Evolutionary conservation across 139 green algal genomes (phyloP), one percentile per base, ranked within the genome.

Genomic region (Coelastrella sp.): DNA sequence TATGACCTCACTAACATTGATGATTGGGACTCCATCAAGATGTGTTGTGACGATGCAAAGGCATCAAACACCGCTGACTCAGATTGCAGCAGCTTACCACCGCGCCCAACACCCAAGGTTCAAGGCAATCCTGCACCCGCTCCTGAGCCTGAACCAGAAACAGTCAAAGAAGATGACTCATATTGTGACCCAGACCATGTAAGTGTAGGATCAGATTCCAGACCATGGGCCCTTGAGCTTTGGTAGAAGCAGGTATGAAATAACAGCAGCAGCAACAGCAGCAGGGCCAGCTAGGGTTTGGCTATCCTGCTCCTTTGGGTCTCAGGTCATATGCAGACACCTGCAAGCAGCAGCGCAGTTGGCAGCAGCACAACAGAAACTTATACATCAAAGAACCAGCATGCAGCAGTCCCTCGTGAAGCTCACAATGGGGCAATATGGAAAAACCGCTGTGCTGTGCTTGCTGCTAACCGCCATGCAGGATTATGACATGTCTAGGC

Each of bases 101-200:
- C 82, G 3, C 23, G 74, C 7, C 82, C 65, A 19, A 6, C 82
- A 10, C 13, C 82, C 13, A 64, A 78, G 47, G 13, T 32, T 47
- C 14, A 10, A 17, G 5, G 14, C 4, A 5, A 20, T 7, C 16
- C 82, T 11, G 17, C 82, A 54, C 23, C 82, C 16, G 82, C 32
- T 5, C 64, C 80, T 4, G n/a, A n/a, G 6, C 80, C 80, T 19
- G 80, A 17, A 16, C 8, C 22, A 7, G 13, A 22, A 77, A 7
- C 71, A 77, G 61, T 13, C 13, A 61, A 66, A 5, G 61, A 54
- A 4, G 81, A 86, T 86, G 81, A 86, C n/a, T 54, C 22, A 7
- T 85, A 85, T 22, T 85, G 79, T 64, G 79, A 85, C 57, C 79
- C 79, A 5, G 47, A 71, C 57, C 54, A 85, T 57, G 79, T 85